Evolutionary conservation across 176 grass and related monocot species (phyloP).

Genomic region (Calamus simplicifolius): DNA sequence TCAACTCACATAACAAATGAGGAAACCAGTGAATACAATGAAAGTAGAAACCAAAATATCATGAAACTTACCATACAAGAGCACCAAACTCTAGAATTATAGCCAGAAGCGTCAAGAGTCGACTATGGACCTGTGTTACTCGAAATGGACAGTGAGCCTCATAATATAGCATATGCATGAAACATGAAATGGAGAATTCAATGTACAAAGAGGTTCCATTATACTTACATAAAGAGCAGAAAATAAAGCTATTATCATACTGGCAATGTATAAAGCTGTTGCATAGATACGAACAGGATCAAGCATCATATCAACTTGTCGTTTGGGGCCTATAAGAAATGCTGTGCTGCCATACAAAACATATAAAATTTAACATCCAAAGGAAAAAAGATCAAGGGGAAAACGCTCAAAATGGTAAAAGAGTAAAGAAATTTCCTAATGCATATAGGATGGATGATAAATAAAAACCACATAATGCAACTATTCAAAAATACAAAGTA

Average conservation of each 20-base stretch:
- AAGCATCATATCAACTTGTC: slow-evolving; percentile 98
- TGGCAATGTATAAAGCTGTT: slow-evolving; percentile 93
- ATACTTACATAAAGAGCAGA: slow-evolving; percentile 87
- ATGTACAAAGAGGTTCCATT: neutral
- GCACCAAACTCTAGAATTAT: slow-evolving; percentile 91
- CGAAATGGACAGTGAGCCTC: too few relatives aligned
- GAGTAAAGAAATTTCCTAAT: too few relatives aligned
- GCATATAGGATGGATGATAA: too few relatives aligned
- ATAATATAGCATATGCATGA: too few relatives aligned
- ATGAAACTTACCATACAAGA: slow-evolving; percentile 69
- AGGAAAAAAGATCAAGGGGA: slow-evolving; percentile 6
- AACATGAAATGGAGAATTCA: neutral
- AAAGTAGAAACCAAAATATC: too few relatives aligned
- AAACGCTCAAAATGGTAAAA: neutral
- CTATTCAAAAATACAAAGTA: too few relatives aligned
- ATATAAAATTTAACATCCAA: slow-evolving; percentile 34
- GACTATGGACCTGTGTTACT: slow-evolving; percentile 68
- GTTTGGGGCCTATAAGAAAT: slow-evolving; percentile 96
- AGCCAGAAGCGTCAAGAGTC: slow-evolving; percentile 83
- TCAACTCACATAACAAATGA: too few relatives aligned
- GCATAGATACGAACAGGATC: slow-evolving; percentile 97
- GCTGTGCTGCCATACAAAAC: slow-evolving; percentile 91
- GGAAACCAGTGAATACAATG: too few relatives aligned
- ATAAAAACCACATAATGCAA: too few relatives aligned
- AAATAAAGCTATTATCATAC: slow-evolving; percentile 84